Base-by-base conservation (phyloP, 1,284 basidiomycete genomes). In the Cryptococcus jaspeensis region DNA sequence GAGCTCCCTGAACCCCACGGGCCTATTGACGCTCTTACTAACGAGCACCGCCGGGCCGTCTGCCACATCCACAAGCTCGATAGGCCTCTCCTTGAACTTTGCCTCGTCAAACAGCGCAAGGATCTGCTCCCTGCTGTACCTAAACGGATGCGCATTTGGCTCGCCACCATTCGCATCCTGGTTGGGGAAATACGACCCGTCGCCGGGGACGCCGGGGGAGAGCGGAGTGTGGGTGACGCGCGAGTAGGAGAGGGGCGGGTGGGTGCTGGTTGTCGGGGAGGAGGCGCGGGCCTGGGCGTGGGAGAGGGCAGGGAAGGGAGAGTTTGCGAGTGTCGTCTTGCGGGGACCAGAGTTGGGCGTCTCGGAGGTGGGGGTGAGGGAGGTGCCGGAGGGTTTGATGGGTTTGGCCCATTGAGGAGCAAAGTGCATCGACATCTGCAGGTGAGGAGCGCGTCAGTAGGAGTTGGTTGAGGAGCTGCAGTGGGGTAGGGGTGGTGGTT, bases 31-130 rank as follows among this genome's bases (percentile, higher is more conserved):
- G 25, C 82, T 78, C 71, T 90, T 88, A 62, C 87, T 84, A 32
- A 92, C 89, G 63, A 93, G 85, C 50, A 90, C 89, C 51, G 88
- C 88, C 84, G 88, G 90, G 60, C 85, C 82, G 75, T 91, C 89
- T 47, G 62, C 51, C 62, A 74, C 59, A 50, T 73, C 63, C 13
- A 70, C 65, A 7, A 92, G 87, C 76, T 93, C 90, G 50, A 92
- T 81, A 40, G 89, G 90, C 25, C 91, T 81, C 82, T 74, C 84
- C 84, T 56, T 87, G 85, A 58, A 85, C 84, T 75, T 74, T 52
- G 86, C 86, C 64, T 91, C 89, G 72, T 84, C 89, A 77, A 89
- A 93, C 63, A 93, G 87, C 74, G 84, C 82, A 55, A 93, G 81
- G 79, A 94, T 83, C 61, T 91, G 89, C 61, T 92, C 89, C 73